Evolutionary conservation across 345 rosid genomes (phyloP).

Genomic region (Gossypium bickii): DNA sequence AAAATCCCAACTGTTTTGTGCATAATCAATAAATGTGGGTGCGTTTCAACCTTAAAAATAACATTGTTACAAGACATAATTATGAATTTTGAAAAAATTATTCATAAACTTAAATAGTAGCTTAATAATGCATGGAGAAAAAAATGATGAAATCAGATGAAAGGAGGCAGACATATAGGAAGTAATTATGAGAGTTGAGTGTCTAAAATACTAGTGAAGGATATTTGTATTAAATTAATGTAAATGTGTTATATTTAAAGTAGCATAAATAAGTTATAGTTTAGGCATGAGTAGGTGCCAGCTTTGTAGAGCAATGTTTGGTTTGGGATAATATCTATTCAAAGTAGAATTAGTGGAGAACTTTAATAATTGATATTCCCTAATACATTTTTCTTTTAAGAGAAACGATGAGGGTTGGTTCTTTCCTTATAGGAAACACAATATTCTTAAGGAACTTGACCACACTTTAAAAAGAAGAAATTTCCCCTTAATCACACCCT

Average conservation of each 20-base stretch:
- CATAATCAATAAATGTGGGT: too few relatives aligned
- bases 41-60: too few relatives aligned
- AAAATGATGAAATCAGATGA: too few relatives aligned
- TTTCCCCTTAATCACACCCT: conserved; percentile 22
- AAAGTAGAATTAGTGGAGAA: conserved; percentile 22
- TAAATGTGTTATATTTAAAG: neutral
- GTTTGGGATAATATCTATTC: neutral
- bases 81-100: too few relatives aligned
- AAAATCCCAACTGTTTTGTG: too few relatives aligned
- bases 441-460: conserved; percentile 28
- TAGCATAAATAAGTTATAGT: neutral
- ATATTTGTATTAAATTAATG: neutral
- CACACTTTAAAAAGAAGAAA: conserved; percentile 16
- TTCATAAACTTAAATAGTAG: too few relatives aligned
- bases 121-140: too few relatives aligned
- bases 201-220: neutral
- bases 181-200: too few relatives aligned
- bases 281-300: conserved; percentile 15
- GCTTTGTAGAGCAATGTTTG: neutral
- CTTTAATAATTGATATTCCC: conserved; percentile 20
- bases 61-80: too few relatives aligned
- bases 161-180: too few relatives aligned
- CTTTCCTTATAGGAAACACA: conserved; percentile 29
- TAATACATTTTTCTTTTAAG: neutral
- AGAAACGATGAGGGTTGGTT: conserved; percentile 21